Evolutionary conservation across 345 rosid genomes (phyloP), one percentile per base, ranked within the genome.

Genomic region (Eucalyptus pauciflora): DNA sequence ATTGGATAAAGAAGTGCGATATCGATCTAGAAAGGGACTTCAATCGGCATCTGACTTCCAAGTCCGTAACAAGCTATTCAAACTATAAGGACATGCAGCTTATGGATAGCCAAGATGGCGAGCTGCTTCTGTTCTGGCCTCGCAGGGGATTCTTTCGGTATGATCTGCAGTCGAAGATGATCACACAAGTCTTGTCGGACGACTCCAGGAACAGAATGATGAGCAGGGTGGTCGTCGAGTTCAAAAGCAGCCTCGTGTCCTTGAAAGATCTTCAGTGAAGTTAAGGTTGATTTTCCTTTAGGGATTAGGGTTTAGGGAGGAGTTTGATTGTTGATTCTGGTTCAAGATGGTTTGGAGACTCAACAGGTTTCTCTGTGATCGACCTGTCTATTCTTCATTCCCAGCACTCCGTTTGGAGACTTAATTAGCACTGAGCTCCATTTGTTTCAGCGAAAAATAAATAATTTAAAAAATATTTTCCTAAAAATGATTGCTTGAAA

Each of bases 401-500:
- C 62, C 29, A 56, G 29, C 62, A 56, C 62, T 56, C 29, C 62
- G 12, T 56, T 56, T 56, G n/a, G n/a, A n/a, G 29, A 24, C 29
- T 56, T 56, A 24, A 56, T 56, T 56, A 56, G 13, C 29, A 10
- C 13, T 24, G 13, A 13, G 62, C 29, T 56, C 62, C 62, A 22
- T 56, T 54, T 54, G 25, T 54, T 54, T 54, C 8, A 27, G 13
- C 62, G 0, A 56, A 56, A 56, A 56, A 56, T 10, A 6, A 56
- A 24, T 3, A 22, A 24, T 56, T 56, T 22, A 24, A 0, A 56
- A 56, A 22, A 56, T 24, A 2, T 56, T 22, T 56, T 24, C 62
- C 1, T 56, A 24, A 56, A 56, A 56, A 56, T 56, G 13, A 56
- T 0, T 0, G 29, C 13, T 56, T 56, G 0, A 56, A 56, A 56